A percentile compares a stretch with the other conserved stretches of the same genome.
These are phyloP conservation scores for Clathrus columnatus DNA, from an alignment of 768 basidiomycete species.

Conservation along the genomic window DNA sequence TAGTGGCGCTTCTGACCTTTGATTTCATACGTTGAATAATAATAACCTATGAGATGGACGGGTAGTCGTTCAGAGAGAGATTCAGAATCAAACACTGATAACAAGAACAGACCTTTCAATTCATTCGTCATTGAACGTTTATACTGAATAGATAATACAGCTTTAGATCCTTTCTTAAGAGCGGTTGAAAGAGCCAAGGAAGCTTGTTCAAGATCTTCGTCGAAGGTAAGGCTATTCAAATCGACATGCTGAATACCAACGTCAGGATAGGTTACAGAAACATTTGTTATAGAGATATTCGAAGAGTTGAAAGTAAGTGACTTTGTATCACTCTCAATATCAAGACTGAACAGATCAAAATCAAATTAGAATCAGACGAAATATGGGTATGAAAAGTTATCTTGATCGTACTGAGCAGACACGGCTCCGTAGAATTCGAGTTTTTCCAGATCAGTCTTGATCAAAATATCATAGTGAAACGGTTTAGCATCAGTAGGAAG, in stretches of 20 bases:
- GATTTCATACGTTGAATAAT: slow-evolving; percentile 55
- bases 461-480: slow-evolving; percentile 66
- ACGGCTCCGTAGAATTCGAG: slow-evolving; percentile 70
- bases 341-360: too few species aligned
- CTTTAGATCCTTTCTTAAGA: slow-evolving; percentile 62
- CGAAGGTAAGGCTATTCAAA: slow-evolving; percentile 35
- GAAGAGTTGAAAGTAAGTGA: slow-evolving; percentile 58
- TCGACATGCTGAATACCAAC: slow-evolving; percentile 39
- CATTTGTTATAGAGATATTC: slow-evolving; percentile 48
- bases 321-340: slow-evolving; percentile 53
- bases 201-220: slow-evolving; percentile 56
- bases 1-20: slow-evolving; percentile 60
- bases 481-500: slow-evolving; percentile 62
- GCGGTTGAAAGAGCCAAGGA: slow-evolving; percentile 47
- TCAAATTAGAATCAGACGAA: background rate
- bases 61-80: slow-evolving; percentile 9
- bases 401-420: slow-evolving; percentile 47
- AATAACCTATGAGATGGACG: too few species aligned
- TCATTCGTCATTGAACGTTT: slow-evolving; percentile 52
- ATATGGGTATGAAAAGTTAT: background rate
- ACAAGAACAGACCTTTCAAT: slow-evolving; percentile 52
- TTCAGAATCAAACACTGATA: background rate
- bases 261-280: slow-evolving; percentile 49
- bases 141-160: slow-evolving; percentile 62
- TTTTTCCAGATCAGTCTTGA: slow-evolving; percentile 77